These are phyloP conservation scores for Darksidea phi DNA, from an alignment of 495 filamentous ascomycete species.

Conservation along the genomic window DNA sequence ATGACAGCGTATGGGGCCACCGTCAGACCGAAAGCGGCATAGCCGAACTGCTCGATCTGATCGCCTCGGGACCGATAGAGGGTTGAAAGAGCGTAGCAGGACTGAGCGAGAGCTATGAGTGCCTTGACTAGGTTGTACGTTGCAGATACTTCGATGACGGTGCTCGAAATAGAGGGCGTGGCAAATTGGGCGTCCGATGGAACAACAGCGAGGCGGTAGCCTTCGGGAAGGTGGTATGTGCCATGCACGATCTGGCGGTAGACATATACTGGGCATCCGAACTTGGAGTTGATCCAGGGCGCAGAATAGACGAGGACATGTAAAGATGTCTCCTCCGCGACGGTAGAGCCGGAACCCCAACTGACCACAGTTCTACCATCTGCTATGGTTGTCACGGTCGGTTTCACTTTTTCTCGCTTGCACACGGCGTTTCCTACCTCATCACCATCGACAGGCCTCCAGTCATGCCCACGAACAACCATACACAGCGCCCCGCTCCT, in stretches of 20 bases:
- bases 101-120: constrained; percentile 21
- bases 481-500: constrained; percentile 27
- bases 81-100: constrained; percentile 15
- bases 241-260: constrained; percentile 19
- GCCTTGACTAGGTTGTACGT: constrained; percentile 20
- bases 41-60: constrained; percentile 26
- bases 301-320: constrained; percentile 7
- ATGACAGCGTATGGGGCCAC: constrained; percentile 32
- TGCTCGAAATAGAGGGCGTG: not conserved
- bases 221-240: constrained; percentile 9
- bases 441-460: constrained; percentile 18
- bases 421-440: constrained; percentile 1
- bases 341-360: not conserved
- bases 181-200: constrained; percentile 7
- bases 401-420: not conserved
- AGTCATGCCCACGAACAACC: constrained; percentile 18
- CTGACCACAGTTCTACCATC: too few species aligned
- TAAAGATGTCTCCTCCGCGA: not conserved
- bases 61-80: constrained; percentile 27
- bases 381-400: not conserved
- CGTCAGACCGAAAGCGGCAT: constrained; percentile 31
- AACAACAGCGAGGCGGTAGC: constrained; percentile 14
- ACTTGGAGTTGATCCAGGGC: constrained; percentile 16
- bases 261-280: constrained; percentile 16
- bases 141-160: constrained; percentile 1